Percentiles rank a stretch among this genome's conserved stretches.
phyloP scores from a whole-genome alignment of 2,329 filamentous ascomycete species.

The Fusarium floridanum region DNA sequence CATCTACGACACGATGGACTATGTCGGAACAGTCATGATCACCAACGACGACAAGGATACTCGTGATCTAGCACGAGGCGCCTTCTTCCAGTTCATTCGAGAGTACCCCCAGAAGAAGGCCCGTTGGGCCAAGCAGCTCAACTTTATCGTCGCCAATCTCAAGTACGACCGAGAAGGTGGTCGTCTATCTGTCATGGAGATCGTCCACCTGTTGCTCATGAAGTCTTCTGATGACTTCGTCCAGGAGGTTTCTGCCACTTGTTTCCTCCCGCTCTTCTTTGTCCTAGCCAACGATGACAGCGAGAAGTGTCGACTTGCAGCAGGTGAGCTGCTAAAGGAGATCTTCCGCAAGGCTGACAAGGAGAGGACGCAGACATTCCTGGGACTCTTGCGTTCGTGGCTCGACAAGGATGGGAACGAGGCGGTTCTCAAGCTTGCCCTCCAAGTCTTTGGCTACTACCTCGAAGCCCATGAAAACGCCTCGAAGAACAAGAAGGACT shows the following conservation, averaged over 20 bases:
- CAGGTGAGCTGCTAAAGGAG: slow-evolving; percentile 82
- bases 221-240: slow-evolving; percentile 87
- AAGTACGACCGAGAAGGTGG: slow-evolving; percentile 92
- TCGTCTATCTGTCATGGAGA: slow-evolving; percentile 92
- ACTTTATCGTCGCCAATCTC: slow-evolving; percentile 90
- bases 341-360: slow-evolving; percentile 83
- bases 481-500: slow-evolving; percentile 74
- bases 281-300: slow-evolving; percentile 91
- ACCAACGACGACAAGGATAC: slow-evolving; percentile 93
- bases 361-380: slow-evolving; percentile 77
- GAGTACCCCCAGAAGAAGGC: slow-evolving; percentile 95
- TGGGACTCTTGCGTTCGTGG: slow-evolving; percentile 80
- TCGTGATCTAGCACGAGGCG: slow-evolving; percentile 86
- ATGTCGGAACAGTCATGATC: slow-evolving; percentile 92
- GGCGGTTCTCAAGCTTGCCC: slow-evolving; percentile 77
- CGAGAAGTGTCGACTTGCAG: slow-evolving; percentile 85
- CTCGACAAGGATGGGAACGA: slow-evolving; percentile 79
- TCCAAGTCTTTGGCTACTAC: slow-evolving; percentile 87
- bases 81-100: slow-evolving; percentile 93
- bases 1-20: slow-evolving; percentile 92
- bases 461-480: slow-evolving; percentile 76
- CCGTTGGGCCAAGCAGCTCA: slow-evolving; percentile 89
- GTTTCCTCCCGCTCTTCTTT: slow-evolving; percentile 89
- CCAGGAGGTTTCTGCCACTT: slow-evolving; percentile 83
- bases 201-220: slow-evolving; percentile 85